Conservation (phyloP, 73 alveolate genomes). For the Paramecium biaurelia region DNA sequence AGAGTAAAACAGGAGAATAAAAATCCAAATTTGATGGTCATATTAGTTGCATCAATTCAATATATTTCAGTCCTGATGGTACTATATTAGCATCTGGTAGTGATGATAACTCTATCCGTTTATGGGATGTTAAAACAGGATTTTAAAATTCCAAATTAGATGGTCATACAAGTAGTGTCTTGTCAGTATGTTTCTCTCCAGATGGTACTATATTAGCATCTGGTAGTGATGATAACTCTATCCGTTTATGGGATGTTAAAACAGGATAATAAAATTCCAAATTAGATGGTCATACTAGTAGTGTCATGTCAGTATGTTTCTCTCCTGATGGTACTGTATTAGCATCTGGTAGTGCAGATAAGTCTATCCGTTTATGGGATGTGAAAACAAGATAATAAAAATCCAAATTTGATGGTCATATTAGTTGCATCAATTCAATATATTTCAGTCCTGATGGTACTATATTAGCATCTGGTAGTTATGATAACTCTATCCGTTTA, state of each 20-base stretch:
- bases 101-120: background rate
- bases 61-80: background rate
- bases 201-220: background rate
- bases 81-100: background rate
- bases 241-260: background rate
- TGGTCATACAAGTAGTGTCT: background rate
- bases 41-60: no score
- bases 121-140: background rate
- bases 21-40: no score
- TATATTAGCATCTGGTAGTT: background rate
- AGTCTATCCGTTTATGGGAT: background rate
- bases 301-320: background rate
- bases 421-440: no score
- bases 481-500: background rate
- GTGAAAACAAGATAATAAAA: background rate
- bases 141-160: no score
- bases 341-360: background rate
- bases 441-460: background rate
- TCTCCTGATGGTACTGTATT: background rate
- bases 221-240: background rate
- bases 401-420: background rate
- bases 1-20: constrained; percentile 82
- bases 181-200: background rate
- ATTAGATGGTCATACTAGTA: background rate
- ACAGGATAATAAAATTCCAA: background rate